phyloP scores from a whole-genome alignment of 257 asterid species.

The Fraxinus pennsylvanica region DNA sequence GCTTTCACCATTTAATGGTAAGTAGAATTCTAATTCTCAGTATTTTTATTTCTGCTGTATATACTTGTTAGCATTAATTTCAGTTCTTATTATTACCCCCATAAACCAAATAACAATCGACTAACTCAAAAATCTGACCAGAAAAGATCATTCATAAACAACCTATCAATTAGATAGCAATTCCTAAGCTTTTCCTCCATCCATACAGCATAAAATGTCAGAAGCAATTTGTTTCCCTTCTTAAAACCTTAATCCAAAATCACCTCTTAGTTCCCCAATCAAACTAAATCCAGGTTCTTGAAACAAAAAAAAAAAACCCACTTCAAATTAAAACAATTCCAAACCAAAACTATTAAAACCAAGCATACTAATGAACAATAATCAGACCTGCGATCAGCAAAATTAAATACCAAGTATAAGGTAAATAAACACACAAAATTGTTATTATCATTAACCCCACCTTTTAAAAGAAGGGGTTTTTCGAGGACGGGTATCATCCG shows the following conservation, averaged over 20 bases:
- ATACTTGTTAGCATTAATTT: not conserved
- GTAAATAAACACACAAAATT: not conserved
- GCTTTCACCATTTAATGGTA: not conserved
- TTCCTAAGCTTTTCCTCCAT: not conserved
- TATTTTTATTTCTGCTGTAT: not conserved
- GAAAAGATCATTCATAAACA: not conserved
- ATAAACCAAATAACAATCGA: not conserved
- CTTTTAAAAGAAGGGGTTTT: conserved; percentile 61
- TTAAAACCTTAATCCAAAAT: not conserved
- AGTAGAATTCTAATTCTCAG: not conserved
- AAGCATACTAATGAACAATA: not conserved
- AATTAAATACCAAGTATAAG: not conserved
- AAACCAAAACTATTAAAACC: not conserved
- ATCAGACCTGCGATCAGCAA: not conserved
- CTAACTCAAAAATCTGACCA: not conserved
- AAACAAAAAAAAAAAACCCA: not conserved
- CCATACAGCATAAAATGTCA: not conserved
- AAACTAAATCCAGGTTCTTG: not conserved
- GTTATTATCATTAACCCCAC: conserved; percentile 26
- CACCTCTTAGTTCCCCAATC: not conserved
- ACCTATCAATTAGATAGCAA: not conserved
- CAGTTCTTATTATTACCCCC: not conserved
- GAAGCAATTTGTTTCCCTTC: not conserved
- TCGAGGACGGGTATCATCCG: conserved; percentile 59
- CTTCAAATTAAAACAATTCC: conserved; percentile 8